phyloP scores from a whole-genome alignment of 148 eudicot genomes.

The Camellia granthamiana region DNA sequence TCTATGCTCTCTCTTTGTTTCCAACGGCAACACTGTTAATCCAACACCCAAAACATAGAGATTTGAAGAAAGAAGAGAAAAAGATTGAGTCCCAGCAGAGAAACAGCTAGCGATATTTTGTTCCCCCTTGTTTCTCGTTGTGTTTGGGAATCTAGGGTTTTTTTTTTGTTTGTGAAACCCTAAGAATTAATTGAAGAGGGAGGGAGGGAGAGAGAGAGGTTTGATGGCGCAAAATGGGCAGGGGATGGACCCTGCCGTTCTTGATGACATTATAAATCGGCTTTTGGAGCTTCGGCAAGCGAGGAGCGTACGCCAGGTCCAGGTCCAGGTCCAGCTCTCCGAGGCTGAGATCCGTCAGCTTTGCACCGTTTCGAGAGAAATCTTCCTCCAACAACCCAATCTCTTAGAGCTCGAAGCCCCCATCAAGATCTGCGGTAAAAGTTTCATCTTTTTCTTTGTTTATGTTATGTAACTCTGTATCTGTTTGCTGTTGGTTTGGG shows the following conservation, averaged over 20 bases:
- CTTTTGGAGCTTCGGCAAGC: constrained; percentile 59
- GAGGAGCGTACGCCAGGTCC: constrained; percentile 57
- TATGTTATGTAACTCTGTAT: not conserved
- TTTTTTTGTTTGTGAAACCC: not conserved
- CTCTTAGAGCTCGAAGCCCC: constrained; percentile 79
- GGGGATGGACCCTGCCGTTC: constrained; percentile 50
- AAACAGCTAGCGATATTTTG: too few species aligned
- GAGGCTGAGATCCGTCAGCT: constrained; percentile 80
- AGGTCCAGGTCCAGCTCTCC: constrained; percentile 71
- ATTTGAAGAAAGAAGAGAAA: not conserved
- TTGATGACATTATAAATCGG: constrained; percentile 63
- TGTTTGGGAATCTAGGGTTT: constrained; percentile 15
- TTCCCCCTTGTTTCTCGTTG: not conserved
- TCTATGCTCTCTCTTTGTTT: not conserved
- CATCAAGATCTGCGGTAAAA: constrained; percentile 74
- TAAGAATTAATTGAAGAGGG: not conserved
- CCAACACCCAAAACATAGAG: not conserved
- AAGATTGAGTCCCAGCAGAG: not conserved
- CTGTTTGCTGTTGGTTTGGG: not conserved
- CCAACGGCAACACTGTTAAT: not conserved
- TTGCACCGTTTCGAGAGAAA: constrained; percentile 52
- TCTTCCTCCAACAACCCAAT: constrained; percentile 62
- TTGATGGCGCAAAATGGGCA: constrained; percentile 32
- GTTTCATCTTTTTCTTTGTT: not conserved
- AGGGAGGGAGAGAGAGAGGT: not conserved